These are phyloP conservation scores for Aspergillus chevalieri DNA, from an alignment of 2,329 filamentous ascomycete genomes.

Conservation along the genomic window DNA sequence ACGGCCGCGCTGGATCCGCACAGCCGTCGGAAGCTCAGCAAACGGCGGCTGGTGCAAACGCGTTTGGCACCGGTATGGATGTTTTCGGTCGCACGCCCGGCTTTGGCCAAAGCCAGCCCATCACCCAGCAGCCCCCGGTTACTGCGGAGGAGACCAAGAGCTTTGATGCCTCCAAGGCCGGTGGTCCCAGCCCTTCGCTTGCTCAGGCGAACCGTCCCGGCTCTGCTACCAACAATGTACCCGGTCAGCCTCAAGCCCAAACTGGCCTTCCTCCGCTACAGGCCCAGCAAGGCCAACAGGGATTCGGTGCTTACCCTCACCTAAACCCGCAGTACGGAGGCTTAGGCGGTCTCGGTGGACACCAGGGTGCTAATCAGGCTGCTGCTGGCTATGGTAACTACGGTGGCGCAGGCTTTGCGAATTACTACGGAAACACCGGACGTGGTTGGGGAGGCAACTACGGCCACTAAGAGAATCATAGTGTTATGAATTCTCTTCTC, in stretches of 20 bases:
- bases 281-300: constrained; percentile 49
- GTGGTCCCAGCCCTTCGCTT: constrained; percentile 55
- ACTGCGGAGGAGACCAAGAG: constrained; percentile 52
- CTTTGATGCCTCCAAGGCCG: constrained; percentile 52
- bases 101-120: constrained; percentile 51
- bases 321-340: constrained; percentile 50
- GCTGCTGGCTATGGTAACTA: constrained; percentile 39
- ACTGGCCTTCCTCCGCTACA: constrained; percentile 50
- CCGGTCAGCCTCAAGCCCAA: constrained; percentile 46
- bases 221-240: constrained; percentile 55
- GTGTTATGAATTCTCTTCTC: constrained; percentile 12
- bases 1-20: constrained; percentile 53
- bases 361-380: constrained; percentile 39
- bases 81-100: constrained; percentile 54
- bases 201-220: constrained; percentile 58
- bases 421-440: constrained; percentile 40
- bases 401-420: constrained; percentile 35
- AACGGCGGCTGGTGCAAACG: constrained; percentile 43
- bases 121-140: constrained; percentile 44
- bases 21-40: constrained; percentile 52
- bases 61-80: constrained; percentile 49
- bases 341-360: constrained; percentile 36
- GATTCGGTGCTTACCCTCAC: constrained; percentile 52
- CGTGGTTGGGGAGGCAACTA: constrained; percentile 45
- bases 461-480: constrained; percentile 34